phyloP scores from a whole-genome alignment of 441 rosid species.

The Hypseocharis bilobata region DNA sequence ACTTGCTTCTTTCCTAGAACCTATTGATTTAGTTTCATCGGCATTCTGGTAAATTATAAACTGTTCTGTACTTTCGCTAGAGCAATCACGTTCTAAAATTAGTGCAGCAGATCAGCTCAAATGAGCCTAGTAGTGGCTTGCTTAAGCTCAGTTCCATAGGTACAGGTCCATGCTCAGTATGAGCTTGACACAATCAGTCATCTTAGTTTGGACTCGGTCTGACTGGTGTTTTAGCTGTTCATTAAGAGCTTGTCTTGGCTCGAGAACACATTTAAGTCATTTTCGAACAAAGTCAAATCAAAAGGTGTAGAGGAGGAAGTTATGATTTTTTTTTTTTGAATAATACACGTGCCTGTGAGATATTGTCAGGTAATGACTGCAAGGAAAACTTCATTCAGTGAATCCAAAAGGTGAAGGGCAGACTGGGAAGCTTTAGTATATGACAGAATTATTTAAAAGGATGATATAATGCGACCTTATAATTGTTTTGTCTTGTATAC shows the following conservation, averaged over 20 bases:
- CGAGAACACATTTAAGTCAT: background rate
- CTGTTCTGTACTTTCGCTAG: background rate
- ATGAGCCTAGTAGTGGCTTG: background rate
- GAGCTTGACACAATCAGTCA: background rate
- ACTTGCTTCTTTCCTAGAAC: constrained; percentile 23
- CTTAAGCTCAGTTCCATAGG: background rate
- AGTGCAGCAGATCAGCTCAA: background rate
- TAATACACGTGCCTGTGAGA: background rate
- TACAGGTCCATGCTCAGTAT: background rate
- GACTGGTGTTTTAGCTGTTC: background rate
- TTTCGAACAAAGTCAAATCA: background rate
- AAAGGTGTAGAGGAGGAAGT: background rate
- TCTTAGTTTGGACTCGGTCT: background rate
- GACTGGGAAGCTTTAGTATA: no score
- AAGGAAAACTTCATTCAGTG: background rate
- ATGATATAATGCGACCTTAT: no score
- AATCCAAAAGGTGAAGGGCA: no score
- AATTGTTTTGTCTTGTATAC: no score
- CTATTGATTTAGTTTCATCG: constrained; percentile 9
- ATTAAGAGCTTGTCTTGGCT: background rate
- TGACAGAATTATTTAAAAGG: no score
- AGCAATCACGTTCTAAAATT: background rate
- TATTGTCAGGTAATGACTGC: background rate
- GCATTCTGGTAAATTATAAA: background rate
- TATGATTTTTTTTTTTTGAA: background rate